A percentile compares a stretch with the other conserved stretches of the same genome.
These are phyloP conservation scores for Triticum urartu DNA, from an alignment of 176 grass and related monocot genomes.

Conservation along the genomic window DNA sequence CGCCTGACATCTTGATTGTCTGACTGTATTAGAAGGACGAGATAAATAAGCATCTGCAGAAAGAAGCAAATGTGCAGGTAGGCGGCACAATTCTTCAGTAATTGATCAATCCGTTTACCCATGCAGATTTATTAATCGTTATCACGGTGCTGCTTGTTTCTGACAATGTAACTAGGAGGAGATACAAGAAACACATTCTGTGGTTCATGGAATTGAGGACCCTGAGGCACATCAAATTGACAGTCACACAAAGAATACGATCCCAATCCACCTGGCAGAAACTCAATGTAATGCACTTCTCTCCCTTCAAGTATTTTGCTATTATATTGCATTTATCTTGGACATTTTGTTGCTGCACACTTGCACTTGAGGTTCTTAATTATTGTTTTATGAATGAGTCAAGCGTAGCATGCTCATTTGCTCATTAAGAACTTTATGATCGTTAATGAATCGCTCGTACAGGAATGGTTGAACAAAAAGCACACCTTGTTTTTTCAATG, in stretches of 20 bases:
- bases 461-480: conserved; percentile 1
- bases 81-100: neutral
- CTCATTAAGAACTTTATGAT: neutral
- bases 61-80: conserved; percentile 40
- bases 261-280: neutral
- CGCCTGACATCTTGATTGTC: neutral
- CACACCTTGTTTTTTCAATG: conserved; percentile 4
- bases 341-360: neutral
- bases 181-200: conserved; percentile 16
- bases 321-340: neutral
- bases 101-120: neutral
- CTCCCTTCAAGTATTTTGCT: neutral
- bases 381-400: neutral
- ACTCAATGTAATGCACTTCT: conserved; percentile 30
- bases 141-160: neutral
- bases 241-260: neutral
- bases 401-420: neutral
- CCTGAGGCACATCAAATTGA: conserved; percentile 21
- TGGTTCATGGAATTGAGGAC: neutral
- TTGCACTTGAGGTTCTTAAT: neutral
- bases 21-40: conserved; percentile 29
- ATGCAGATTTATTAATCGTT: neutral
- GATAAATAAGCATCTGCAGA: neutral
- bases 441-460: neutral
- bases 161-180: conserved; percentile 33